These are phyloP conservation scores for Pythium phragmiticola DNA, from an alignment of 352 stramenopile species.

Conservation along the genomic window DNA sequence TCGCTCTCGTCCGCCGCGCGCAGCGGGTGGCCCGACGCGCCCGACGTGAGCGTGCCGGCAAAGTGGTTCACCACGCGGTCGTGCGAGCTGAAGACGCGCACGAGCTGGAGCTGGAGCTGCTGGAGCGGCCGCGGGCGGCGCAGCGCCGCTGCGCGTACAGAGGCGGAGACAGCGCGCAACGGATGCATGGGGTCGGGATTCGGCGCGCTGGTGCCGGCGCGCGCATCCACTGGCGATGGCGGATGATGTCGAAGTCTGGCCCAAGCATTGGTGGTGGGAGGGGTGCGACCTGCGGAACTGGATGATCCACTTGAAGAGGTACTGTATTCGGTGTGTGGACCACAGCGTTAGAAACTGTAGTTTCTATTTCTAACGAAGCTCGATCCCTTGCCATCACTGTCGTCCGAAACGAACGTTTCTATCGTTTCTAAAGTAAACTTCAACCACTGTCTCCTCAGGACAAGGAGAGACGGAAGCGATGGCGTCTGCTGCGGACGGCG, in stretches of 20 bases:
- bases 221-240: constrained; percentile 7
- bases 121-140: constrained; percentile 2
- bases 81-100: constrained; percentile 4
- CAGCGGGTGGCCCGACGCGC: constrained; percentile 29
- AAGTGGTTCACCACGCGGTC: constrained; percentile 13
- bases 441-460: too few relatives aligned
- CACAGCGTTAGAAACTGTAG: neutral
- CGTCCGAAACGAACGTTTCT: neutral
- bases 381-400: too few relatives aligned
- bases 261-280: constrained; percentile 30
- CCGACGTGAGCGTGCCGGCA: constrained; percentile 25
- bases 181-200: constrained; percentile 1
- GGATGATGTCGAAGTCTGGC: constrained; percentile 20
- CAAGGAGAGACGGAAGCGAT: neutral
- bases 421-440: constrained; percentile 12
- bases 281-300: constrained; percentile 6
- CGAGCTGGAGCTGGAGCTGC: neutral
- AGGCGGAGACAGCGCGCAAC: constrained; percentile 14
- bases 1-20: constrained; percentile 22
- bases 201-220: neutral
- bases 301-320: constrained; percentile 17
- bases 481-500: constrained; percentile 9
- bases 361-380: neutral
- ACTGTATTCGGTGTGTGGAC: constrained; percentile 3
- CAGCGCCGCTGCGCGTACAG: constrained; percentile 5